Percentiles rank a stretch among this genome's conserved stretches.
These are phyloP conservation scores for Barnettozyma botsteinii DNA, from an alignment of 805 yeast genomes.

Conservation along the genomic window DNA sequence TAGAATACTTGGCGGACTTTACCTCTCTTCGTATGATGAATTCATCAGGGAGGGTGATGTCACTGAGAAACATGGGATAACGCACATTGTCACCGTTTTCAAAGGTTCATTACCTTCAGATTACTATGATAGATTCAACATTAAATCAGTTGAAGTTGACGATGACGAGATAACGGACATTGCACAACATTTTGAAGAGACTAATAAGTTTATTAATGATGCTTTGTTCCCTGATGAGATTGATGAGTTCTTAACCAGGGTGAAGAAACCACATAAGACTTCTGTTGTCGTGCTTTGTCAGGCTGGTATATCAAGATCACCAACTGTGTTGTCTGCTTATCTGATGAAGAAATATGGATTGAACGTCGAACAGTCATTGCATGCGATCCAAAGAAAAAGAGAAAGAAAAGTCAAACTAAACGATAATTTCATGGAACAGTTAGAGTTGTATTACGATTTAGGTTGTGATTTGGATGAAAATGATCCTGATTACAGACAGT, in stretches of 20 bases:
- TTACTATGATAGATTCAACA: constrained; percentile 42
- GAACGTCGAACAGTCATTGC: constrained; percentile 54
- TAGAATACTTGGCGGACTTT: constrained; percentile 75
- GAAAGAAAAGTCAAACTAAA: constrained; percentile 58
- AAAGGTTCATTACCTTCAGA: constrained; percentile 55
- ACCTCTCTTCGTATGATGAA: constrained; percentile 69
- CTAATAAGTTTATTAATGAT: constrained; percentile 59
- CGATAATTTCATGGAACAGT: constrained; percentile 65
- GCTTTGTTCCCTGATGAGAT: constrained; percentile 47
- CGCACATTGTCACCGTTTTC: constrained; percentile 67
- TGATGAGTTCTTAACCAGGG: constrained; percentile 25
- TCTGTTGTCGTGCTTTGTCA: constrained; percentile 68
- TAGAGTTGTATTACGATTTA: constrained; percentile 51
- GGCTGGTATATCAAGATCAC: constrained; percentile 91
- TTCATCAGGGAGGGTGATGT: constrained; percentile 49
- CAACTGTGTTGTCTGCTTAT: constrained; percentile 80
- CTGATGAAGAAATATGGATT: constrained; percentile 73
- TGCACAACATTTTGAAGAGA: constrained; percentile 51
- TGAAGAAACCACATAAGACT: constrained; percentile 33
- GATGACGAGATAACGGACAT: constrained; percentile 69
- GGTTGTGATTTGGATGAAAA: constrained; percentile 30
- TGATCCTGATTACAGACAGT: constrained; percentile 37
- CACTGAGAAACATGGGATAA: constrained; percentile 45
- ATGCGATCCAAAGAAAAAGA: constrained; percentile 67
- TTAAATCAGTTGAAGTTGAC: constrained; percentile 59